Conservation (phyloP, 345 rosid genomes). For the Sisymbrium irio region DNA sequence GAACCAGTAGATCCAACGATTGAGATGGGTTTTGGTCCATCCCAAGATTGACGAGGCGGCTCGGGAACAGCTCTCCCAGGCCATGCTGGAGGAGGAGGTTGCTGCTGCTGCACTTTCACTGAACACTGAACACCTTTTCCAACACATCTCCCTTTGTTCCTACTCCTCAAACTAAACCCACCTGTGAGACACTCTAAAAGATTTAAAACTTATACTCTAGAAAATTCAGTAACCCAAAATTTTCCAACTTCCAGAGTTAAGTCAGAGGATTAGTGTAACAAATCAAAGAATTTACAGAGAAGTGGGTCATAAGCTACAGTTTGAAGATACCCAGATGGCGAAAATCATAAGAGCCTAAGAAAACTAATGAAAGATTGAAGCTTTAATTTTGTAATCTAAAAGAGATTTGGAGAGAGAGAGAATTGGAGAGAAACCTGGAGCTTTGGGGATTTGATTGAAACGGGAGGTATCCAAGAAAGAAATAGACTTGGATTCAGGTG, state of each 20-base stretch:
- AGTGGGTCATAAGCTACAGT: neutral
- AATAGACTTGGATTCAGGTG: constrained; percentile 54
- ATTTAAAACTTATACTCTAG: neutral
- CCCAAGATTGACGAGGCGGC: constrained; percentile 64
- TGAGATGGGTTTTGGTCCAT: constrained; percentile 91
- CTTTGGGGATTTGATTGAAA: constrained; percentile 46
- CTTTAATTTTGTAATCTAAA: neutral
- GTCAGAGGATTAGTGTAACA: neutral
- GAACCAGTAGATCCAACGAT: constrained; percentile 96
- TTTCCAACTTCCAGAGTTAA: neutral
- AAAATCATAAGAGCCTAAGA: neutral
- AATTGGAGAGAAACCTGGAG: constrained; percentile 47
- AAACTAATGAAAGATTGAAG: constrained; percentile 13
- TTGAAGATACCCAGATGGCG: constrained; percentile 5
- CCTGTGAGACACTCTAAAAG: constrained; percentile 42
- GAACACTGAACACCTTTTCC: constrained; percentile 67
- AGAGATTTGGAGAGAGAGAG: neutral
- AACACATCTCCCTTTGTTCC: constrained; percentile 38
- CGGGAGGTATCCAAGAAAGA: constrained; percentile 66
- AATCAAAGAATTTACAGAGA: neutral
- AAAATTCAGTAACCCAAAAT: neutral
- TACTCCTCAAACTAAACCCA: constrained; percentile 53
- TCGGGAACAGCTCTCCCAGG: constrained; percentile 85
- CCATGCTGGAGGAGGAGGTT: constrained; percentile 85
- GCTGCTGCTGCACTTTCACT: constrained; percentile 42